Evolutionary conservation across 257 asterid genomes (phyloP).

Genomic region (Nicotiana noctiflora): DNA sequence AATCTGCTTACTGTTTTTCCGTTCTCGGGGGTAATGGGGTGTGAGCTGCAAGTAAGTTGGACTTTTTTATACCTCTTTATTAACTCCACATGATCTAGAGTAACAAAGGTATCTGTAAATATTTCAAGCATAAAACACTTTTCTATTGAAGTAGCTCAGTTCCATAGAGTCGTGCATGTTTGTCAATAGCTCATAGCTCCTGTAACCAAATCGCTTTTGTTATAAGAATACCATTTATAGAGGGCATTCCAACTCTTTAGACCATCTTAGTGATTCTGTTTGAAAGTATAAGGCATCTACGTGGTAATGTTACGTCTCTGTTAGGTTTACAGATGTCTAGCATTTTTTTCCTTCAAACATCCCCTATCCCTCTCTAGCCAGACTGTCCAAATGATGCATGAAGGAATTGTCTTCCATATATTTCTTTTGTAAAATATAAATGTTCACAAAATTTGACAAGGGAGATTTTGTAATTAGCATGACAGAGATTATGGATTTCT

Average conservation of each 20-base stretch:
- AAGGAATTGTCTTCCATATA: not conserved
- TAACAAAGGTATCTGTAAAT: not conserved
- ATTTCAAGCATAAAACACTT: not conserved
- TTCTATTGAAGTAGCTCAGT: not conserved
- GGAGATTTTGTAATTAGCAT: not conserved
- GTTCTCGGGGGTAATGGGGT: not conserved
- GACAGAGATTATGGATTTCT: not conserved
- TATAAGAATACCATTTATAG: not conserved
- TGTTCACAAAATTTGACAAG: not conserved
- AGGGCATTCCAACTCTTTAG: not conserved
- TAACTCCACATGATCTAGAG: not conserved
- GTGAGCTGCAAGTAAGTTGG: not conserved
- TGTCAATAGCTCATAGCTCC: not conserved
- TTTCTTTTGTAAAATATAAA: not conserved
- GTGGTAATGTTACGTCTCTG: not conserved
- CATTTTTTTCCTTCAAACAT: not conserved
- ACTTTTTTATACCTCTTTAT: not conserved
- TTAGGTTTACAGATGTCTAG: not conserved
- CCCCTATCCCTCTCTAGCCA: not conserved
- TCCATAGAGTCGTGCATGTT: not conserved
- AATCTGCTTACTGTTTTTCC: not conserved
- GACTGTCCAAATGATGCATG: not conserved
- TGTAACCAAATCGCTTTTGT: not conserved
- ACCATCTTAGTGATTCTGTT: not conserved
- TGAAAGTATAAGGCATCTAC: not conserved